Conservation (phyloP, 2,329 filamentous ascomycete species). For the Talaromyces rugulosus region DNA sequence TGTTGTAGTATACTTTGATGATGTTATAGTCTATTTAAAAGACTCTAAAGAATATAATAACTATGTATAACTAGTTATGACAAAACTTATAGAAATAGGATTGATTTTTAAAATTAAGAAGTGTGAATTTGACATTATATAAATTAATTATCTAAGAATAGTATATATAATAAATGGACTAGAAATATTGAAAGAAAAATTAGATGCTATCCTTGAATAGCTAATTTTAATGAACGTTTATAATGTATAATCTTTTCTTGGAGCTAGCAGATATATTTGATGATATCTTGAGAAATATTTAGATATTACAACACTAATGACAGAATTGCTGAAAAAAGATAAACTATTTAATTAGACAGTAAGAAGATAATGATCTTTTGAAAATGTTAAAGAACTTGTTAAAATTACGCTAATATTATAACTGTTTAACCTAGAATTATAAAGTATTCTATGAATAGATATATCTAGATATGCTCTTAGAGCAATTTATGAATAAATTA, state of each 20-base stretch:
- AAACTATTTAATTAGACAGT: not conserved
- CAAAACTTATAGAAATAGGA: not conserved
- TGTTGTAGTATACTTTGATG: not conserved
- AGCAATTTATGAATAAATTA: not conserved
- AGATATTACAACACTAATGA: too few relatives aligned
- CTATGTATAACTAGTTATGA: not conserved
- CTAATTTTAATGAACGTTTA: too few relatives aligned
- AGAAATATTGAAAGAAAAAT: too few relatives aligned
- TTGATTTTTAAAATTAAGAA: not conserved
- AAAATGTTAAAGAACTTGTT: not conserved
- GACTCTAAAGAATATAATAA: not conserved
- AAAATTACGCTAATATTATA: not conserved
- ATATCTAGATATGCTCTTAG: not conserved
- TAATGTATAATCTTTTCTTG: too few relatives aligned
- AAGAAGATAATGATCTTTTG: not conserved
- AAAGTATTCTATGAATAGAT: not conserved
- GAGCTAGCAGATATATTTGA: too few relatives aligned
- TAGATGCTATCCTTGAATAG: too few relatives aligned
- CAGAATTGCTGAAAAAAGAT: not conserved
- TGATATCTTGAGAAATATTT: too few relatives aligned
- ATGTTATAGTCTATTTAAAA: conserved; percentile 1
- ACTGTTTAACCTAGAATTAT: not conserved
- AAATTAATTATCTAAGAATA: not conserved
- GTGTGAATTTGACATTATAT: too few relatives aligned
- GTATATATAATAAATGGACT: not conserved